A percentile compares a stretch with the other conserved stretches of the same genome.
Evolutionary conservation across 2,329 filamentous ascomycete genomes (phyloP).

Genomic region (Trichoderma sp.): DNA sequence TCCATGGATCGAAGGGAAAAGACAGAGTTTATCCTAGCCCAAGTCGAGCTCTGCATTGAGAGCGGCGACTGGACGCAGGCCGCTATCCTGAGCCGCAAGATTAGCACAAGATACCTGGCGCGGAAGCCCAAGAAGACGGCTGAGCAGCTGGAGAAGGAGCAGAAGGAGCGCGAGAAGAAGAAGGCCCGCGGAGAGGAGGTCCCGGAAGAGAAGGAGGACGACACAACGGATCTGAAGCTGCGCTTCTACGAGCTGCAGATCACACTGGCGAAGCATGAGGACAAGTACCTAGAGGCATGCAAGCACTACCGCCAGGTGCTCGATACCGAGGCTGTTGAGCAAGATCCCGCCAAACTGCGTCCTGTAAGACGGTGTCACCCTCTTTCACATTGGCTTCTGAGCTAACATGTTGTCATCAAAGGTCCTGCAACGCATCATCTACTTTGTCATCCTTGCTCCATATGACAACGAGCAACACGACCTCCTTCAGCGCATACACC

Average conservation of each 20-base stretch:
- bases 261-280: slow-evolving; percentile 89
- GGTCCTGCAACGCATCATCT: slow-evolving; percentile 93
- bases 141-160: slow-evolving; percentile 87
- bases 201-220: slow-evolving; percentile 75
- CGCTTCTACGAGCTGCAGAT: slow-evolving; percentile 98
- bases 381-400: not conserved
- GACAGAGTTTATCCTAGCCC: slow-evolving; percentile 96
- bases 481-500: slow-evolving; percentile 87
- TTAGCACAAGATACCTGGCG: slow-evolving; percentile 89
- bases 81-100: slow-evolving; percentile 90
- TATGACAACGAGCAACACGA: slow-evolving; percentile 99
- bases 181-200: slow-evolving; percentile 78
- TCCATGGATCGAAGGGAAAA: slow-evolving; percentile 98
- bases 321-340: slow-evolving; percentile 92
- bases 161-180: slow-evolving; percentile 85
- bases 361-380: slow-evolving; percentile 61
- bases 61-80: slow-evolving; percentile 96
- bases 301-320: slow-evolving; percentile 97
- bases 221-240: slow-evolving; percentile 95
- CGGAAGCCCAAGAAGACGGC: slow-evolving; percentile 88
- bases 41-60: slow-evolving; percentile 93
- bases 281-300: slow-evolving; percentile 96
- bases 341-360: slow-evolving; percentile 81
- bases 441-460: slow-evolving; percentile 93
- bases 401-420: slow-evolving; percentile 41